Evolutionary conservation across 2,329 filamentous ascomycete genomes (phyloP).

Genomic region (Arthrobotrys sinensis): DNA sequence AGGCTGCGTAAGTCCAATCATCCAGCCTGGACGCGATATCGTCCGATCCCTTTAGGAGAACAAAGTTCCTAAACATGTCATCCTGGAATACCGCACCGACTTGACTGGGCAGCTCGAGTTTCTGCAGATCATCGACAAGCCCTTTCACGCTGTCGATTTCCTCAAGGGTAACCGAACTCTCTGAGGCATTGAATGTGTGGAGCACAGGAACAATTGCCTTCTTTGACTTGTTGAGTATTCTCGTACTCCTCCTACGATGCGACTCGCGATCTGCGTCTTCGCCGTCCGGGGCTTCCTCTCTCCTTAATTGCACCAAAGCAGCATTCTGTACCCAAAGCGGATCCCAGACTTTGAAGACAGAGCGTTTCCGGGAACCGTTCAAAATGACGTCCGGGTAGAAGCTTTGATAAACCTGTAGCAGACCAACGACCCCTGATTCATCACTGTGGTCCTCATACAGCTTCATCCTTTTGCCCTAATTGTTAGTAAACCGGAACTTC

Average conservation of each 20-base stretch:
- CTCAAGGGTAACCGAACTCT: conserved; percentile 79
- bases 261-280: conserved; percentile 7
- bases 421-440: conserved; percentile 80
- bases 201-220: conserved; percentile 77
- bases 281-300: conserved; percentile 18
- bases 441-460: conserved; percentile 73
- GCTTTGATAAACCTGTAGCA: conserved; percentile 88
- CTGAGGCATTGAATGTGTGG: conserved; percentile 75
- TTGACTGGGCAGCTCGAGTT: conserved; percentile 85
- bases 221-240: conserved; percentile 68
- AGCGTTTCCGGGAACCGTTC: conserved; percentile 67
- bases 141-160: conserved; percentile 81
- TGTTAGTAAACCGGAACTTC: neutral
- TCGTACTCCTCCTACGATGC: conserved; percentile 37
- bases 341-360: conserved; percentile 50
- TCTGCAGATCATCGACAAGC: conserved; percentile 81
- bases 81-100: conserved; percentile 83
- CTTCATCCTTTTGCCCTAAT: conserved; percentile 68
- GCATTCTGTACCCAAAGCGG: conserved; percentile 51
- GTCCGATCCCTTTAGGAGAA: conserved; percentile 71
- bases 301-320: conserved; percentile 34
- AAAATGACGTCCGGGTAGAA: conserved; percentile 92
- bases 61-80: conserved; percentile 82
- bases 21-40: conserved; percentile 40
- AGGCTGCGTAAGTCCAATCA: conserved; percentile 50